Percentiles rank a stretch among this genome's conserved stretches.
phyloP scores from a whole-genome alignment of 1,284 basidiomycete species.

The Malassezia vespertilionis region DNA sequence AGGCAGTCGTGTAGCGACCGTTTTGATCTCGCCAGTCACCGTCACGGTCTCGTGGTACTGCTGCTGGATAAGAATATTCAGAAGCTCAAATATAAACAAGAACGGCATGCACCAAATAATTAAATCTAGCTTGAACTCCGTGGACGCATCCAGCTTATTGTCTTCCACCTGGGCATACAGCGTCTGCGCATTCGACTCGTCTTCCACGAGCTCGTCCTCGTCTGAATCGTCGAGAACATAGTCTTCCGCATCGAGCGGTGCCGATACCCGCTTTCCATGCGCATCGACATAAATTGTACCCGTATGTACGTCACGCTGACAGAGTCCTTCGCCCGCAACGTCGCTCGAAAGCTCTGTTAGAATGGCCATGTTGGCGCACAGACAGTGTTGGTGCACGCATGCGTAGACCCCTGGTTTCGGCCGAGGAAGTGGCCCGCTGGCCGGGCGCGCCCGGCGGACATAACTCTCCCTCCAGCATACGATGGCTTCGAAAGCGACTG shows the following conservation, averaged over 20 bases:
- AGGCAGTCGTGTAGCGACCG: constrained; percentile 25
- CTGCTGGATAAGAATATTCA: constrained; percentile 42
- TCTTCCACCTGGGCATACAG: constrained; percentile 24
- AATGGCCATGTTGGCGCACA: constrained; percentile 12
- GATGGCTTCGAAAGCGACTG: constrained; percentile 35
- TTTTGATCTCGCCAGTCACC: constrained; percentile 18
- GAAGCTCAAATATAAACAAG: constrained; percentile 33
- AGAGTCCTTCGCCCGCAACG: neutral
- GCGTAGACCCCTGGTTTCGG: constrained; percentile 1
- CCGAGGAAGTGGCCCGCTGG: constrained; percentile 14
- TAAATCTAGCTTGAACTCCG: constrained; percentile 29
- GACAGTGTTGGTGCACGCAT: neutral
- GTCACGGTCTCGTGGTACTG: constrained; percentile 39
- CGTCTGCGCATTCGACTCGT: constrained; percentile 22
- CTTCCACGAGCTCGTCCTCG: constrained; percentile 15
- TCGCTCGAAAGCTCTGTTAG: constrained; percentile 8
- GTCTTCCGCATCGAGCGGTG: neutral
- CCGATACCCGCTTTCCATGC: neutral
- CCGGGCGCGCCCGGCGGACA: constrained; percentile 13
- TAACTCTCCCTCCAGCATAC: neutral
- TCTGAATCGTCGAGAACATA: constrained; percentile 14
- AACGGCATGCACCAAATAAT: constrained; percentile 44
- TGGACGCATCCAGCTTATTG: constrained; percentile 20
- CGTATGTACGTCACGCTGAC: neutral
- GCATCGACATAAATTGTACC: neutral